Conservation (phyloP, 257 asterid species). For the Forsythia suspensa region DNA sequence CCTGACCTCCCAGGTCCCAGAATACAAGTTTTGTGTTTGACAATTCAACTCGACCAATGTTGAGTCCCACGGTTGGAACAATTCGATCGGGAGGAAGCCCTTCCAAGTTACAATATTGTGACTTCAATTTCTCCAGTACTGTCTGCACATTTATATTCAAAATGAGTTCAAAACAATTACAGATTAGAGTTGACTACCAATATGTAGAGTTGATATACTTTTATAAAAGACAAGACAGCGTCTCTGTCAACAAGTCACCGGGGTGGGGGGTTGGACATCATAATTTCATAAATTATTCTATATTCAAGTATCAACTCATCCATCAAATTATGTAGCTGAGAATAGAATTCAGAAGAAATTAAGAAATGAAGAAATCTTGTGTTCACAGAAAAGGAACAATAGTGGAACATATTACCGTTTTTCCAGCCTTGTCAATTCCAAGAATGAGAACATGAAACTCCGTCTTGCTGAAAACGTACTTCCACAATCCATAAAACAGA, state of each 20-base stretch:
- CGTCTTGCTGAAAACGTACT: slow-evolving; percentile 76
- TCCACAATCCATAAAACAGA: slow-evolving; percentile 81
- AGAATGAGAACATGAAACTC: slow-evolving; percentile 94
- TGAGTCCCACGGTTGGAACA: slow-evolving; percentile 95
- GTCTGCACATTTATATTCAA: slow-evolving; percentile 47
- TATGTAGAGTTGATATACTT: neutral
- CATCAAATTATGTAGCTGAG: slow-evolving; percentile 4
- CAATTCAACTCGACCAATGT: slow-evolving; percentile 85
- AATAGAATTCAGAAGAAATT: neutral
- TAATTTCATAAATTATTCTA: neutral
- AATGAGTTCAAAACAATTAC: slow-evolving; percentile 26
- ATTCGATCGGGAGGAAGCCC: slow-evolving; percentile 93
- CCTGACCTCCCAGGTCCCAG: slow-evolving; percentile 99
- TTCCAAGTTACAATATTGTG: slow-evolving; percentile 77
- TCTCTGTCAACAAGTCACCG: neutral
- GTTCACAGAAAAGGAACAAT: neutral
- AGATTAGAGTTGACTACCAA: neutral
- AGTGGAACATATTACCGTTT: slow-evolving; percentile 61
- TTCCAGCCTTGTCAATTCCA: slow-evolving; percentile 92
- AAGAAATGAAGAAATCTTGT: neutral
- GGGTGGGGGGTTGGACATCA: neutral
- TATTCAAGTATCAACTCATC: slow-evolving; percentile 14
- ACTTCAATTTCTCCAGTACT: slow-evolving; percentile 79
- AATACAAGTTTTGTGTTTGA: slow-evolving; percentile 77
- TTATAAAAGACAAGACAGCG: neutral